A percentile compares a stretch with the other conserved stretches of the same genome.
These are phyloP conservation scores for Termitomyces sp. DNA, from an alignment of 1,284 basidiomycete species.

Conservation along the genomic window DNA sequence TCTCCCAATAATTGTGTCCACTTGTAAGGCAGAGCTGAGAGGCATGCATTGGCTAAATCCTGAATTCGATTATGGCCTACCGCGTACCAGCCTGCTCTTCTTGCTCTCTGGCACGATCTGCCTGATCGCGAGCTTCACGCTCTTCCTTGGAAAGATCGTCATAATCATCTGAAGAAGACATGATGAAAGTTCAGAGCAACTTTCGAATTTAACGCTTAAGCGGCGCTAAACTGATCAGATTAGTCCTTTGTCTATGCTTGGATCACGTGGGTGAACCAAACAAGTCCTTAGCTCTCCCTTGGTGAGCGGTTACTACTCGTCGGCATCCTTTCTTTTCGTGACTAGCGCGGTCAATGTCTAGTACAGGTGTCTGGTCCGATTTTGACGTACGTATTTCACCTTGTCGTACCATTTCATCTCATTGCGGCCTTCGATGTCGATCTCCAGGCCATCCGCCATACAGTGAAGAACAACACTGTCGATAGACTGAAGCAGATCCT, in stretches of 20 bases:
- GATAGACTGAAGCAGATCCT: constrained; percentile 78
- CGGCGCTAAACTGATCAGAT: constrained; percentile 1
- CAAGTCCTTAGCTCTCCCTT: constrained; percentile 1
- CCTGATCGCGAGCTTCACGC: constrained; percentile 66
- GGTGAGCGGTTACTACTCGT: constrained; percentile 4
- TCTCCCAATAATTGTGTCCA: constrained; percentile 93
- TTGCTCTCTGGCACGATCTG: constrained; percentile 63
- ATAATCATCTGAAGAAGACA: constrained; percentile 54
- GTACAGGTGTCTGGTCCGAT: constrained; percentile 49
- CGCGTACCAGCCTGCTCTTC: constrained; percentile 81
- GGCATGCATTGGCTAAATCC: constrained; percentile 17
- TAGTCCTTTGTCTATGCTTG: constrained; percentile 21
- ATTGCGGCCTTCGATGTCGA: not conserved
- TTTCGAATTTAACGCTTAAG: not conserved
- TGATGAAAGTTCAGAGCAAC: constrained; percentile 11
- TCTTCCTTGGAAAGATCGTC: constrained; percentile 79
- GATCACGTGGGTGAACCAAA: constrained; percentile 13
- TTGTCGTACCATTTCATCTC: constrained; percentile 2
- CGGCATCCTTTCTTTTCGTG: constrained; percentile 1
- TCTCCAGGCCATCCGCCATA: constrained; percentile 38
- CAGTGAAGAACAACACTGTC: constrained; percentile 56
- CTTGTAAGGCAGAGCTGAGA: constrained; percentile 79
- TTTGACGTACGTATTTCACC: constrained; percentile 46
- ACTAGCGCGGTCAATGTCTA: constrained; percentile 33
- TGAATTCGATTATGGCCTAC: constrained; percentile 14